phyloP scores from a whole-genome alignment of 1,139 yeast species.

The Saccharomyces pastorianus region DNA sequence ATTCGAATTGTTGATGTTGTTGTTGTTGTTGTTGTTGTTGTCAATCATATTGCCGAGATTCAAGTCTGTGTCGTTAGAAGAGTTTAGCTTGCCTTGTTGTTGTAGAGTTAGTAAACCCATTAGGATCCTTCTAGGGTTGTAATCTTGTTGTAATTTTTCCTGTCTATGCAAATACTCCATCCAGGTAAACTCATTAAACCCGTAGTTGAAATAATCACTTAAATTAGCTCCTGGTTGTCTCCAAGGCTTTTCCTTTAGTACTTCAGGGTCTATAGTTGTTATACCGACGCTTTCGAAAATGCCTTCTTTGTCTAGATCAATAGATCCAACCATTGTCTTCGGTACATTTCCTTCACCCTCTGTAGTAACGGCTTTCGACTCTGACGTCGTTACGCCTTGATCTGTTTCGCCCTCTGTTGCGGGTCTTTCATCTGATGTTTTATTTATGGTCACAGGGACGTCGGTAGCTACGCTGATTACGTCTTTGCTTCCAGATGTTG shows the following conservation, averaged over 20 bases:
- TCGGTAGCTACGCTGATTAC: conserved; percentile 6
- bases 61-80: conserved; percentile 6
- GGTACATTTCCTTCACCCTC: conserved; percentile 16
- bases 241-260: conserved; percentile 93
- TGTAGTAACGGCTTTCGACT: conserved; percentile 24
- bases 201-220: conserved; percentile 90
- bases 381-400: conserved; percentile 30
- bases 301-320: conserved; percentile 70
- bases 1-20: not conserved
- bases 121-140: conserved; percentile 48
- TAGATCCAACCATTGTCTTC: conserved; percentile 23
- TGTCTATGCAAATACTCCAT: conserved; percentile 84
- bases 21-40: not conserved
- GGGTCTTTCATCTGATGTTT: conserved; percentile 25
- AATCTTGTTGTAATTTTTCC: conserved; percentile 71
- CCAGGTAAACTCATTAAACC: conserved; percentile 96
- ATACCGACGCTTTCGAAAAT: conserved; percentile 76
- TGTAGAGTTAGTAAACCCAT: conserved; percentile 36
- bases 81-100: conserved; percentile 29
- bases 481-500: conserved; percentile 21
- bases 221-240: conserved; percentile 93
- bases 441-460: not conserved
- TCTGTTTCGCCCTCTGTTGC: conserved; percentile 15
- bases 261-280: conserved; percentile 74
- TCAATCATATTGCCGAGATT: not conserved